Evolutionary conservation across 2,329 filamentous ascomycete species (phyloP), one percentile per base, ranked within the genome.

Genomic region (Paecilomyces formosus): DNA sequence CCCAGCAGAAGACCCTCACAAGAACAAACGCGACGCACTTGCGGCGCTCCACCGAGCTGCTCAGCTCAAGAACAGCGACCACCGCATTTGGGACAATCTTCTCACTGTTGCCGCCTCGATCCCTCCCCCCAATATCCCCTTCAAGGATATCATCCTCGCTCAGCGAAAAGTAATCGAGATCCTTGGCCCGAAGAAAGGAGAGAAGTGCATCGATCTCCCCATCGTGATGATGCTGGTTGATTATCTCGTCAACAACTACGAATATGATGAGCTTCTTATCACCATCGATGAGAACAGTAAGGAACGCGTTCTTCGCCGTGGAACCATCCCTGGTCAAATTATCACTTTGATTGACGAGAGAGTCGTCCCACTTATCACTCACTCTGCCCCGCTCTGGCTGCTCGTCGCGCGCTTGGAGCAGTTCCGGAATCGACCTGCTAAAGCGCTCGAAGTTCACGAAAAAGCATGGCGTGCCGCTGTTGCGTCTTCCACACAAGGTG

Each of bases 21-120:
- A 81, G 54, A 80, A 90, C 56, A 82, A 92, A 1, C 78, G 82
- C 0, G 90, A 96, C 69, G 87, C 94, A 0, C 83, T 99, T 0
- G 80, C 84, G 5, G 93, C 94, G 0, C 90, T 96, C 74, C 94
- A 96, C 70, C 88, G 89, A 62, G 94, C 92, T 9, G 91, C 92
- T 0, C 82, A 84, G 3, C 83, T 96, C 24, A 91, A 95, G 55
- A 84, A 90, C 72, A 87, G 92, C 66, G 93, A 93, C 76, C 90
- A 88, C 82, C 87, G 90, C 65, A 97, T 99, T 72, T 97, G 93
- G 93, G 90, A 96, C 70, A 99, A 99, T 67, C 88, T 97, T 15
- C 84, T 99, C 58, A 94, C 92, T 0, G 87, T 97, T 22, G 88
- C 90, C 0, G 85, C 89, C 0, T 89, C 90, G 1, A 83, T 94